Evolutionary conservation across 2,329 filamentous ascomycete genomes (phyloP), one percentile per base, ranked within the genome.

Genomic region (Aspergillus caelatus): DNA sequence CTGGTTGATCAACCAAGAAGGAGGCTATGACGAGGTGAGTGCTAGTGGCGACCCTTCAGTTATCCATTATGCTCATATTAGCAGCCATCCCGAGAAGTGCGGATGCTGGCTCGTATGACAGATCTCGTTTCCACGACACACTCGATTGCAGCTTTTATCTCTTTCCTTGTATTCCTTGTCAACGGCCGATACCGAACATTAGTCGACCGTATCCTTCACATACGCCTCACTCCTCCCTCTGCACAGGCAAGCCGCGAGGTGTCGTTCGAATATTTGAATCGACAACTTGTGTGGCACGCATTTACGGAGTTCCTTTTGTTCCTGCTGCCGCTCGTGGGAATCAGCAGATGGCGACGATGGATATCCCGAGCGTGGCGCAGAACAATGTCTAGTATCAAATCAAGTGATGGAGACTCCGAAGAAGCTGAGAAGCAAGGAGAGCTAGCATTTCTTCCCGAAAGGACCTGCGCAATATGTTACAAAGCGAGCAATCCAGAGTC

Each of bases 251-350:
- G 88, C 75, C 87, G 94, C 36, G 93, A 98, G 78, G 94, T 99
- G 30, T 96, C 92, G 1, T 98, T 99, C 75, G 95, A 99, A 79
- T 98, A 97, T 73, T 87, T 98, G 57, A 99, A 99, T 77, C 89
- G 95, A 55, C 95, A 99, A 80, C 88, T 99, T 12, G 95, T 99
- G 43, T 99, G 95, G 95, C 95, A 99, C 79, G 95, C 95, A n/a
- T 97, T 99, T 73, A 99, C 95, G 30, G 95, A 99, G 77, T 99
- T 99, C 72, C 83, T 99, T n/a, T 86, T 99, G 36, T 99, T 98
- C 77, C 86, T 98, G 21, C 84, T 99, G n/a, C 95, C 95, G 0
- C 85, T 99, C n/a, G 91, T 99, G 48, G 95, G 95, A 58, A 94
- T 99, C 70, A 90, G 91, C 72, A 88, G 93, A 68, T 99, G 95